Evolutionary conservation across 2,329 filamentous ascomycete genomes (phyloP).

Genomic region (Coniochaeta ligniaria): DNA sequence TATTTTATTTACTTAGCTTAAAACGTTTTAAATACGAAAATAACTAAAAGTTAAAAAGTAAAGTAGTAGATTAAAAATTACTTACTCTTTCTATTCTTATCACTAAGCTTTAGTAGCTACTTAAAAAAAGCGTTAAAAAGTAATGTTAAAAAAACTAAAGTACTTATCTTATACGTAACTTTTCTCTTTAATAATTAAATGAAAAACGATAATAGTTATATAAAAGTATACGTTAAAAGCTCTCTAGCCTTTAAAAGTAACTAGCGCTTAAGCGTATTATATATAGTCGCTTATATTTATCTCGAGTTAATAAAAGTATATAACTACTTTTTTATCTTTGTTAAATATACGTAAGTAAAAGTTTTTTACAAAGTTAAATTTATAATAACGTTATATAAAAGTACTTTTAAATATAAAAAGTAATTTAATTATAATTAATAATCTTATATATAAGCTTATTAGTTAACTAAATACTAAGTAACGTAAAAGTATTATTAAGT

Average conservation of each 20-base stretch:
- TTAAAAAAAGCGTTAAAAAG: constrained; percentile 8
- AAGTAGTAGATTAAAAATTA: neutral
- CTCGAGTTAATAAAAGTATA: neutral
- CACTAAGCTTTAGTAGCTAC: constrained; percentile 10
- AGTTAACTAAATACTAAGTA: too few species aligned
- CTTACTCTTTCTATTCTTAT: constrained; percentile 8
- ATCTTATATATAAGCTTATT: too few species aligned
- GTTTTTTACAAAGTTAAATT: neutral
- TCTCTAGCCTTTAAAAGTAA: neutral
- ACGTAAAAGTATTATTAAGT: too few species aligned
- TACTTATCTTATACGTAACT: constrained; percentile 11
- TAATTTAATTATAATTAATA: too few species aligned
- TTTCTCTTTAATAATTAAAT: constrained; percentile 7
- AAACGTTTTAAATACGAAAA: neutral
- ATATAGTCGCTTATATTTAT: neutral
- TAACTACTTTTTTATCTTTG: neutral
- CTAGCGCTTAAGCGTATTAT: neutral
- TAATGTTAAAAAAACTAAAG: constrained; percentile 10
- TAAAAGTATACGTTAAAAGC: constrained; percentile 2
- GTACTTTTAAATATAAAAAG: too few species aligned
- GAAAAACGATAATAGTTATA: constrained; percentile 9
- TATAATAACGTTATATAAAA: too few species aligned
- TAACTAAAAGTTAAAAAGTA: neutral
- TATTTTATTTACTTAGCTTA: neutral
- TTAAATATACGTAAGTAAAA: neutral